Percentiles rank a stretch among this genome's conserved stretches.
Evolutionary conservation across 2,329 filamentous ascomycete genomes (phyloP).

Genomic region (Bimuria novae-zelandiae): DNA sequence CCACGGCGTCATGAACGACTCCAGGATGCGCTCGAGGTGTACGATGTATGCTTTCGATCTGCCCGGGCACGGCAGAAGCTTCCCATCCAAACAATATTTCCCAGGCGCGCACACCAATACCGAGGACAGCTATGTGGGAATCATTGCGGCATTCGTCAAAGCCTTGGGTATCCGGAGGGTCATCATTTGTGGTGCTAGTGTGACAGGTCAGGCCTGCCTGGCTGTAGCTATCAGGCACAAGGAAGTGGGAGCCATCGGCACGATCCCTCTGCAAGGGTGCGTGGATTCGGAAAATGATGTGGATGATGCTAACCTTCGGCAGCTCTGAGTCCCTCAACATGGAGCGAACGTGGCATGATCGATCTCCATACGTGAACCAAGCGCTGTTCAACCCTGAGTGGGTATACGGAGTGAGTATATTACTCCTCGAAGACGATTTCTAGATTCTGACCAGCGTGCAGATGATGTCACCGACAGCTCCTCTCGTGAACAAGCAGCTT

Average conservation of each 20-base stretch:
- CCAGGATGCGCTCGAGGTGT: constrained; percentile 52
- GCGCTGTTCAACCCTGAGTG: constrained; percentile 55
- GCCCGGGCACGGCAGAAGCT: constrained; percentile 55
- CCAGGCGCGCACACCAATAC: constrained; percentile 55
- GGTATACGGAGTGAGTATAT: constrained; percentile 51
- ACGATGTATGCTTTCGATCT: constrained; percentile 58
- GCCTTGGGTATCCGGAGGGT: constrained; percentile 51
- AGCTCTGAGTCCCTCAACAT: constrained; percentile 49
- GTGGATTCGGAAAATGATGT: constrained; percentile 11
- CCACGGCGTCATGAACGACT: constrained; percentile 58
- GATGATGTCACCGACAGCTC: constrained; percentile 55
- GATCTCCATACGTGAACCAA: constrained; percentile 54
- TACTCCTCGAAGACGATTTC: background rate
- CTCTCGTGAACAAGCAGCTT: constrained; percentile 52
- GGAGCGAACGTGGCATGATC: constrained; percentile 53
- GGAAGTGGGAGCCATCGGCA: constrained; percentile 53
- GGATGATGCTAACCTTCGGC: constrained; percentile 23
- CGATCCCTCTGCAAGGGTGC: constrained; percentile 53
- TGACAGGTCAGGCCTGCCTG: constrained; percentile 56
- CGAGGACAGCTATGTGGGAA: constrained; percentile 53
- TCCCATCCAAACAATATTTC: constrained; percentile 49
- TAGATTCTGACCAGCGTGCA: constrained; percentile 15
- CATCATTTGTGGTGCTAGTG: constrained; percentile 56
- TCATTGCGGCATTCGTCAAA: constrained; percentile 53
- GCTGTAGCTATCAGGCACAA: constrained; percentile 53